Conservation (phyloP, 768 basidiomycete species). For the Leccinum rimulosum region DNA sequence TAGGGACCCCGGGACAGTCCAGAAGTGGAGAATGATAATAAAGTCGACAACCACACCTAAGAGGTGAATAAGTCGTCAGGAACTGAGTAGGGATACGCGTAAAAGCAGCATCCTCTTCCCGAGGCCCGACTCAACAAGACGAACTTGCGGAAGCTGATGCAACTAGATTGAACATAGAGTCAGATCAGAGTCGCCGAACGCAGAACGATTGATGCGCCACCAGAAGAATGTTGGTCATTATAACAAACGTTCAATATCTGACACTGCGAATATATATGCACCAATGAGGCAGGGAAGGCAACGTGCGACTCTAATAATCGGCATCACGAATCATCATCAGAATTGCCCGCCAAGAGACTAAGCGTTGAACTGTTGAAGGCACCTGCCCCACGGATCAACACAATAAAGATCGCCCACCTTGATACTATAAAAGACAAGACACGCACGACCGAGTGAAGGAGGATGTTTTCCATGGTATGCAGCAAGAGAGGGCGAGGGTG, state of each 20-base stretch:
- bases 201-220: background rate
- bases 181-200: background rate
- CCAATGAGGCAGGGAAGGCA: background rate
- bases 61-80: background rate
- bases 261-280: constrained; percentile 13
- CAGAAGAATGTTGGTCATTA: background rate
- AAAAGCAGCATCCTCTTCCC: background rate
- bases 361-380: constrained; percentile 29
- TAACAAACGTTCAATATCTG: background rate
- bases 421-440: background rate
- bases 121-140: background rate
- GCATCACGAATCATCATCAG: constrained; percentile 30
- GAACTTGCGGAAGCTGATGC: background rate
- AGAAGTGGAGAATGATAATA: background rate
- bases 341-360: constrained; percentile 25
- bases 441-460: constrained; percentile 36
- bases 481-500: constrained; percentile 38
- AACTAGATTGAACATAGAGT: background rate
- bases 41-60: background rate
- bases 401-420: background rate
- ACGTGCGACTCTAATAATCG: background rate
- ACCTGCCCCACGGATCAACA: constrained; percentile 13
- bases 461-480: constrained; percentile 40
- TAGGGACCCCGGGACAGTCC: constrained; percentile 7
- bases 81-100: background rate